A percentile compares a stretch with the other conserved stretches of the same genome.
These are phyloP conservation scores for Cercospora zeae-maydis DNA, from an alignment of 2,329 filamentous ascomycete genomes.

Conservation along the genomic window DNA sequence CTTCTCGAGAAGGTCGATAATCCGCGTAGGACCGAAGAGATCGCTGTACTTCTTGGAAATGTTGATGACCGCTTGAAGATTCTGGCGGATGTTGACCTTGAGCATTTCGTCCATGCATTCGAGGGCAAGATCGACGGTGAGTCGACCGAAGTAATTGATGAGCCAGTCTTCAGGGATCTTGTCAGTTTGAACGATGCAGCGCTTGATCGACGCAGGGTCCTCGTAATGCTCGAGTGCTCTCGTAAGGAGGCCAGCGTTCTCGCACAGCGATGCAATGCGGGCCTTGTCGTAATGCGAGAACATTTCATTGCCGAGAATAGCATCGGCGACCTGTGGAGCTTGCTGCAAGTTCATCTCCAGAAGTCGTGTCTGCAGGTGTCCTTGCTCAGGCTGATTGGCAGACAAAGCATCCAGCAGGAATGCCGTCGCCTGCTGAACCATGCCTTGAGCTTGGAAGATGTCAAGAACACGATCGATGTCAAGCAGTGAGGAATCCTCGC, in stretches of 20 bases:
- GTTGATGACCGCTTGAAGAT: conserved; percentile 89
- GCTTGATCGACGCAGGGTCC: conserved; percentile 84
- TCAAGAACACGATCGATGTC: conserved; percentile 94
- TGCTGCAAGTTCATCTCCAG: conserved; percentile 98
- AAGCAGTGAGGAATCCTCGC: conserved; percentile 81
- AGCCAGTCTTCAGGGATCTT: conserved; percentile 91
- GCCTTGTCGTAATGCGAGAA: conserved; percentile 94
- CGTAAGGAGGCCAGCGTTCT: conserved; percentile 74
- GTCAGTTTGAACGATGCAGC: conserved; percentile 78
- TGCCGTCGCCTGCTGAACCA: conserved; percentile 97
- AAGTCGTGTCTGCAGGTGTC: conserved; percentile 85
- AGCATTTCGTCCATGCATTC: conserved; percentile 96
- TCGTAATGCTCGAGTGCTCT: conserved; percentile 88
- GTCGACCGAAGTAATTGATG: conserved; percentile 84
- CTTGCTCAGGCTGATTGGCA: conserved; percentile 91
- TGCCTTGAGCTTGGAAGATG: conserved; percentile 95
- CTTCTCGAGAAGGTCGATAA: conserved; percentile 95
- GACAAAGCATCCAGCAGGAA: conserved; percentile 95
- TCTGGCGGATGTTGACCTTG: conserved; percentile 93
- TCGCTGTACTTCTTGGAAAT: conserved; percentile 98
- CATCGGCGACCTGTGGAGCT: conserved; percentile 94
- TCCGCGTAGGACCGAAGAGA: conserved; percentile 75
- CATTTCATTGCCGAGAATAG: conserved; percentile 97
- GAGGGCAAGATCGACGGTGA: conserved; percentile 91
- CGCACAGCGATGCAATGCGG: conserved; percentile 84